Base-by-base conservation (phyloP, 805 yeast species). In the Lipomyces spencermartinsiae region DNA sequence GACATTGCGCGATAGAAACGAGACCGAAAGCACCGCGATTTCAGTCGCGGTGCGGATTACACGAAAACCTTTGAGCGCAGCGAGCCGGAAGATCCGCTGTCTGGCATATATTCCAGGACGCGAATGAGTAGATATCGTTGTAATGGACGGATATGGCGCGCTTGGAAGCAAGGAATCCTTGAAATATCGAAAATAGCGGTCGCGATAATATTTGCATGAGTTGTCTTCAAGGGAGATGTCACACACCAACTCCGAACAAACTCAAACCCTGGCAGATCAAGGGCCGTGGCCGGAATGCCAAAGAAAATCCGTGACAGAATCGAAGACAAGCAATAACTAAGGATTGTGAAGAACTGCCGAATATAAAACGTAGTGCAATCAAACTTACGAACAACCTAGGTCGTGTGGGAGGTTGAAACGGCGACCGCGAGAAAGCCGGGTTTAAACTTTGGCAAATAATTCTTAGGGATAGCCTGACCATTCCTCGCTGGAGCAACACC, bases 1-100 rank as follows among this genome's bases (percentile, higher is more conserved):
- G 62, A 39, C 62, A 59, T 59, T 9, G 22, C 22, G 49, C 49
- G 49, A 43, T 9, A 43, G 22, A 16, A 43, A 9, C 49, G 49
- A 6, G 8, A 6, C 22, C 1, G 25, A 43, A 43, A 22, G n/a
- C 49, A 12, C 49, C 8, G 22, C 16, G 49, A 43, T 4, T 43
- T 16, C 49, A 43, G n/a, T 16, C 25, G 19, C 49, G 16, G 49
- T 43, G 22, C 49, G 39, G 39, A 2, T 12, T 7, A 9, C 37
- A 35, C 37, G 37, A 1, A 14, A 35, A 10, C 14, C 39, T 35
- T 10, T 8, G 4, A 10, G 39, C 14, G 14, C 39, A 35, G 12
- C 39, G 39, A 35, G 39, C 14, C 39, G 39, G 39, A 9, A 4
- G 2, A 35, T 35, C 3, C 1, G 2, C 14, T 14, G 39, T 35